Evolutionary conservation across 768 basidiomycete species (phyloP), one percentile per base, ranked within the genome.

Genomic region (Sutorius australiensis): DNA sequence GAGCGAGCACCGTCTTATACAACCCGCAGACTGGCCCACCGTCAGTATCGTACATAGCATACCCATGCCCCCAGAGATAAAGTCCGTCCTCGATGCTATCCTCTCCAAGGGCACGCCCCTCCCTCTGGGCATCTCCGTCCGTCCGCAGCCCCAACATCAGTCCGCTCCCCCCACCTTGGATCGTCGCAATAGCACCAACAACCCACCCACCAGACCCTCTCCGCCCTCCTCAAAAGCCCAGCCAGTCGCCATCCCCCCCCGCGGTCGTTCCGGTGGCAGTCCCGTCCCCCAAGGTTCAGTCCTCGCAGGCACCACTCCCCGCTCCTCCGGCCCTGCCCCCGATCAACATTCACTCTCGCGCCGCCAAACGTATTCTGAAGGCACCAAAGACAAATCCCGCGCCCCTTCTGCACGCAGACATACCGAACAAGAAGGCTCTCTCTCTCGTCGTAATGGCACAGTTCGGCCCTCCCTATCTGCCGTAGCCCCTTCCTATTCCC

Each of bases 11-110:
- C 76, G 78, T 57, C 66, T 78, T 58, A 84, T 92, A 51, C 81
- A 79, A 19, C 77, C 83, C 46, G 84, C 85, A 3, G 89, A 91
- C 67, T 93, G 90, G 90, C 82, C 77, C 59, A 80, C 87, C 30
- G 88, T 92, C 67, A 86, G 82, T 69, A 77, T 80, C 56, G 81
- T 91, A 11, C 86, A 92, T 63, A 79, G 80, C 54, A 75, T 91
- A 50, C 77, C 84, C 49, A 89, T 91, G 55, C 90, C 90, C 16
- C 65, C 76, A 12, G 86, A 87, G 46, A 79, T 89, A 68, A 86
- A 84, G 69, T 73, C 78, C n/a, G 70, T 82, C 47, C 75, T 89
- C 46, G 87, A 87, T 53, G 76, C 74, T 52, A 68, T 82, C 46
- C 67, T 78, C 39, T 66, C 75, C 32, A 73, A 73, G 59, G 71